Evolutionary conservation across 495 filamentous ascomycete species (phyloP), one percentile per base, ranked within the genome.

Genomic region (Neurospora sp.): DNA sequence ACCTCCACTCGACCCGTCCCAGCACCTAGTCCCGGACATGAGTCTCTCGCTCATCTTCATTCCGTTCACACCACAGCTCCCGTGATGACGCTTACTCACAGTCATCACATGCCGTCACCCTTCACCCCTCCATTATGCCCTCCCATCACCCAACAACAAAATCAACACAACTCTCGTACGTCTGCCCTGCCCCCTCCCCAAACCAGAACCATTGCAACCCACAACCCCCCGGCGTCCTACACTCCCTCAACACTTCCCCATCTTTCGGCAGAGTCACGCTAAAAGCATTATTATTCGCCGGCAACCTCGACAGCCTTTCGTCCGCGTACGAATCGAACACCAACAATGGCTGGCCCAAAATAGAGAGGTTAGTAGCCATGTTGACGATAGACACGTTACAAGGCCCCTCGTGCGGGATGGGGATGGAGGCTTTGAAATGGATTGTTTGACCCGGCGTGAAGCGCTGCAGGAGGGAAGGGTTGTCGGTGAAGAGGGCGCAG

Each of bases 351-450:
- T 78, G 44, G 4, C 82, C 83, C 69, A 92, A 84, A 74, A 92
- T 81, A 7, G 81, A 78, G n/a, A n/a, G n/a, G 80, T 91, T 87
- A 74, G 86, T 85, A 72, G 84, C 81, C 2, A 88, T 89, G 53
- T 89, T 83, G 69, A 91, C 87, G 74, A 93, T 85, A 38, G 88
- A 90, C 46, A 92, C 88, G 79, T 92, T 92, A 74, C 88, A 89
- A 48, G 84, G 81, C 73, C 90, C 90, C n/a, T 83, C 87, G 80
- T 92, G 90, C 0, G 89, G 89, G 68, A 89, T 89, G 9, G 77
- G 70, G 5, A 78, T 73, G 68, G 88, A 84, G 22, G 73, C 72
- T 11, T 80, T 81, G 71, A 92, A 83, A 76, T 83, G 78, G 76
- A 93, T 82, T 20, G 77, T 83, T 79, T 92, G 81, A 53, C 90